Evolutionary conservation across 75 land plant genomes (phyloP), one percentile per base, ranked within the genome.

Genomic region (Ceratopteris richardii): DNA sequence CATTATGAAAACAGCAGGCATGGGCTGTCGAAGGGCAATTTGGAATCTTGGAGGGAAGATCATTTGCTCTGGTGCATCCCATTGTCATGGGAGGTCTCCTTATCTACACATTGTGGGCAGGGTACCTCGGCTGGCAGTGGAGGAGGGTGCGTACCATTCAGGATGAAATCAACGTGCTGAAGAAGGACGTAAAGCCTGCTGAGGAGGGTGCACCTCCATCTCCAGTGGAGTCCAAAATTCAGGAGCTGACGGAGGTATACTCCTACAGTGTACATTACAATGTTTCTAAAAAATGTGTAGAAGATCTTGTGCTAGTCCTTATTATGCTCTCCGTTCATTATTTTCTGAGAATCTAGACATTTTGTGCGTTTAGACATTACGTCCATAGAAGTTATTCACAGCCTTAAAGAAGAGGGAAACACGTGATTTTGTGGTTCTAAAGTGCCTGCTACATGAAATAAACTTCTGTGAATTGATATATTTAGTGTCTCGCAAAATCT

Each of bases 51-150:
- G 99, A 95, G 58, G 99, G 99, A 18, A 77, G 96, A n/a, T 64
- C 73, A 7, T 57, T 77, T 17, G 78, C 99, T 1, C 77, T 95
- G 41, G 30, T 87, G 2, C 97, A 95, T 62, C 99, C 99, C 9
- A 25, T 87, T 31, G 89, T 80, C n/a, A 95, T 95, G 99, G 76
- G 72, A 16, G 51, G 76, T 6, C 67, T 95, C 44, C 80, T 95
- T 62, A 29, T 72, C 24, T 78, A 78, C 67, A 95, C 99, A 0
- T 47, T 82, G 39, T 87, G 74, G 69, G 79, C 93, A 2, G 99
- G 99, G 0, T 95, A 80, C 52, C 71, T 95, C 30, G 99, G 99
- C 3, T 95, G 92, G 97, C 99, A 95, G 66, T 95, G 99, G 99
- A 46, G 97, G 36, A 66, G 95, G 27, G 86, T 90, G 16, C 44